Conservation (phyloP, 2,329 filamentous ascomycete genomes). For the Cladosporium austrohemisphaericum region DNA sequence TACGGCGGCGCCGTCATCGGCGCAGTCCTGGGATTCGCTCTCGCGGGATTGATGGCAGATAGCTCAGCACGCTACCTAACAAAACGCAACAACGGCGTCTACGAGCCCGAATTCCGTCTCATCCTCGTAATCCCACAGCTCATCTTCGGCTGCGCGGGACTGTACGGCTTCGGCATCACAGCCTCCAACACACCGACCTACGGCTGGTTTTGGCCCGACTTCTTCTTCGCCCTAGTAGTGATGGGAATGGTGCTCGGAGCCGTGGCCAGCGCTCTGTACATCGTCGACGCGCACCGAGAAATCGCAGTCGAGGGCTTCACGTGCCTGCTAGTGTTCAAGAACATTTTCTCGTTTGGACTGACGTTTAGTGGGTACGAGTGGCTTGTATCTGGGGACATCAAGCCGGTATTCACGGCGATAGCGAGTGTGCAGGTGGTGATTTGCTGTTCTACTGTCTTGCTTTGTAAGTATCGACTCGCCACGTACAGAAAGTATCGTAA, state of each 20-base stretch:
- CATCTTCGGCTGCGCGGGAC: conserved; percentile 69
- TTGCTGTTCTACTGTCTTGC: conserved; percentile 69
- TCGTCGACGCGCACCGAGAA: conserved; percentile 87
- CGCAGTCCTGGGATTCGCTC: conserved; percentile 68
- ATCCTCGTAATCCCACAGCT: conserved; percentile 78
- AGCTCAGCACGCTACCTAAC: conserved; percentile 68
- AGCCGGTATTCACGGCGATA: conserved; percentile 65
- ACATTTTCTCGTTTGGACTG: conserved; percentile 82
- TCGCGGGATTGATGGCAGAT: conserved; percentile 74
- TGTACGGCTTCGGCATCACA: conserved; percentile 82
- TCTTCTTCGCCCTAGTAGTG: conserved; percentile 81
- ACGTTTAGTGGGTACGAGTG: conserved; percentile 83
- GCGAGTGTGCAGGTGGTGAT: conserved; percentile 73
- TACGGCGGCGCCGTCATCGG: conserved; percentile 85
- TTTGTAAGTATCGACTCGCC: conserved; percentile 72
- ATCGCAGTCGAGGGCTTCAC: conserved; percentile 86
- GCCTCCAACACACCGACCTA: conserved; percentile 59
- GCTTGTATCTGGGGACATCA: conserved; percentile 62
- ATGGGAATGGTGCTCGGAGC: conserved; percentile 90
- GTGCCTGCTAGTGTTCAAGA: conserved; percentile 88
- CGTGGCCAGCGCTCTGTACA: conserved; percentile 79
- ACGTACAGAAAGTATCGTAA: too few relatives aligned
- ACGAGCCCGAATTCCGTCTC: conserved; percentile 88
- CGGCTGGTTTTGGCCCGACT: conserved; percentile 68
- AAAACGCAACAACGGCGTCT: conserved; percentile 70